Evolutionary conservation across 441 rosid genomes (phyloP).

Genomic region (Raphanus hybrid): DNA sequence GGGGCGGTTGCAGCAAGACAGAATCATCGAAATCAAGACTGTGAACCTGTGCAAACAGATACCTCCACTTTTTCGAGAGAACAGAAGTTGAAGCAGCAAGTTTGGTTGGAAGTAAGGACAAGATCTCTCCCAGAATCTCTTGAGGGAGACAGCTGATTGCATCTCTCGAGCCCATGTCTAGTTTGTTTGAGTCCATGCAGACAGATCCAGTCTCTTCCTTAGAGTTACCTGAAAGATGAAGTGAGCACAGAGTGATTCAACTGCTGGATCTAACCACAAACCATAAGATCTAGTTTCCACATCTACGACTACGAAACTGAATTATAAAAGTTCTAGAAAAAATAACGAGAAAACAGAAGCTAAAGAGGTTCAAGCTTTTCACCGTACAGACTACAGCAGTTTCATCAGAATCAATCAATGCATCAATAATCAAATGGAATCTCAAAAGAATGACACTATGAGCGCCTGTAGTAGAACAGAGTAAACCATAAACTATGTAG

Average conservation of each 20-base stretch:
- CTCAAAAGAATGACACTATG: too few relatives aligned
- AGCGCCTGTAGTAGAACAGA: too few relatives aligned
- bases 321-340: too few relatives aligned
- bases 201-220: neutral
- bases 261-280: too few relatives aligned
- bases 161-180: constrained; percentile 2
- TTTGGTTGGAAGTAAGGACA: constrained; percentile 15
- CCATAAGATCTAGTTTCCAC: too few relatives aligned
- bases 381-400: too few relatives aligned
- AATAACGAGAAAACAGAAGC: too few relatives aligned
- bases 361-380: too few relatives aligned
- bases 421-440: too few relatives aligned
- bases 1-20: neutral
- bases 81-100: constrained; percentile 27
- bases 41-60: neutral
- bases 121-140: constrained; percentile 7
- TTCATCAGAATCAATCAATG: too few relatives aligned
- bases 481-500: too few relatives aligned
- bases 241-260: neutral
- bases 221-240: neutral
- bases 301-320: too few relatives aligned
- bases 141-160: constrained; percentile 24
- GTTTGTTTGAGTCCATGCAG: neutral
- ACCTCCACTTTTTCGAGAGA: constrained; percentile 17
- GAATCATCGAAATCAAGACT: constrained; percentile 1